Percentiles rank a stretch among this genome's conserved stretches.
Conservation (phyloP, 345 rosid species). For the Gossypium herbaceum region DNA sequence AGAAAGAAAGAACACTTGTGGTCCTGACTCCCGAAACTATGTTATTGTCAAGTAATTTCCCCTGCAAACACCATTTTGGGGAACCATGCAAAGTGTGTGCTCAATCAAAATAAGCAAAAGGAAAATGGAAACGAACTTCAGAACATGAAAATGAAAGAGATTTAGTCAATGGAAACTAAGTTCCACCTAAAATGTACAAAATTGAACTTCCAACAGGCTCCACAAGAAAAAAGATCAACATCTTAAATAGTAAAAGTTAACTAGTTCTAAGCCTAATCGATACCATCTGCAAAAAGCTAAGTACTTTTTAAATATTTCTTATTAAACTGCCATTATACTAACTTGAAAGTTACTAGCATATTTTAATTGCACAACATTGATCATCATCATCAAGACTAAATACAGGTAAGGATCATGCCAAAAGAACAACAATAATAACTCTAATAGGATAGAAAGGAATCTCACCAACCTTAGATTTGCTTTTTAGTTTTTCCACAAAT, state of each 20-base stretch:
- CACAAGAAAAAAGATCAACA: neutral
- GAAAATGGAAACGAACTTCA: neutral
- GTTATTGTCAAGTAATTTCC: neutral
- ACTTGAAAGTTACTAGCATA: neutral
- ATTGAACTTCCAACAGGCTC: neutral
- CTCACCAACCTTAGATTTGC: conserved; percentile 54
- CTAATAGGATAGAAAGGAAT: neutral
- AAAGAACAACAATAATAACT: neutral
- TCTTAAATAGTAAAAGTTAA: neutral
- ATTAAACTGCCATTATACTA: neutral
- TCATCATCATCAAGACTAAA: neutral
- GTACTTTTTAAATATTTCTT: neutral
- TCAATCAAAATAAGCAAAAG: neutral
- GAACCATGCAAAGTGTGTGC: conserved; percentile 2
- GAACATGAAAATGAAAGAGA: neutral
- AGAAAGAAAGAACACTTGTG: neutral
- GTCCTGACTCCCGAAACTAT: conserved; percentile 5
- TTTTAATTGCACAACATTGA: neutral
- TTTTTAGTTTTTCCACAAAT: conserved; percentile 49
- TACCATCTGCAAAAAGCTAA: neutral
- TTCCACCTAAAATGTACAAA: no score
- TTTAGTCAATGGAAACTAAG: neutral
- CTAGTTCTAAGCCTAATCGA: neutral
- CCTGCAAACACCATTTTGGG: neutral
- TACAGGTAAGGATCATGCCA: neutral